Evolutionary conservation across 2,329 filamentous ascomycete species (phyloP), one percentile per base, ranked within the genome.

Genomic region (Tolypocladium inflatum): DNA sequence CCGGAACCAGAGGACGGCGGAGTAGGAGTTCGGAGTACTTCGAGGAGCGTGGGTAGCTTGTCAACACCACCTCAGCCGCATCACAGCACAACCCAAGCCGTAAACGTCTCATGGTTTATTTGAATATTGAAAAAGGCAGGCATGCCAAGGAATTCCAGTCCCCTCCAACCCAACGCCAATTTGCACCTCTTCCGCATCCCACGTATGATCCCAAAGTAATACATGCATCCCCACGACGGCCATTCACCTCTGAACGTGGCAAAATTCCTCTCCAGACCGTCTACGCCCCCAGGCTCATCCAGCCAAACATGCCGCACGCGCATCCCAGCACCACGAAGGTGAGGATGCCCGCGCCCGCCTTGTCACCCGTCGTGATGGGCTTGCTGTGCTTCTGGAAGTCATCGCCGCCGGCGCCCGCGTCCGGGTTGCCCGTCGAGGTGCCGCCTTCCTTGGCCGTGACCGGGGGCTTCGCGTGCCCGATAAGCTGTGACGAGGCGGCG

Each of bases 401-500:
- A 42, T 74, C 69, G 58, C 71, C 69, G 37, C 71, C 68, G 30
- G 69, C 69, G 23, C 73, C 76, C 4, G 77, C 77, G 58, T 76
- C 72, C 5, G 71, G 70, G 57, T 80, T 70, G 38, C 78, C 77
- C 61, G 68, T 65, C 51, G 76, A 79, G 1, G 76, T 84, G 57
- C 83, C 84, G 55, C 82, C 83, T 2, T 74, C 76, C 11, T 68
- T 62, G 2, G 74, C 75, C 0, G 80, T 80, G 19, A 77, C 70
- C 0, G 79, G 78, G 2, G 68, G 62, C 26, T 73, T 68, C 2
- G 73, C 71, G 5, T 68, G 62, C 35, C 70, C 67, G 51, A 82
- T 74, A 51, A 86, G 70, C 5, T 80, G 78, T 1, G 78, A 78
- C 6, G 78, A 78, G 21, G 85, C 76, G 4, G 84, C 78, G 33